Evolutionary conservation across 495 filamentous ascomycete species (phyloP).

Genomic region (Penicillium daleae): DNA sequence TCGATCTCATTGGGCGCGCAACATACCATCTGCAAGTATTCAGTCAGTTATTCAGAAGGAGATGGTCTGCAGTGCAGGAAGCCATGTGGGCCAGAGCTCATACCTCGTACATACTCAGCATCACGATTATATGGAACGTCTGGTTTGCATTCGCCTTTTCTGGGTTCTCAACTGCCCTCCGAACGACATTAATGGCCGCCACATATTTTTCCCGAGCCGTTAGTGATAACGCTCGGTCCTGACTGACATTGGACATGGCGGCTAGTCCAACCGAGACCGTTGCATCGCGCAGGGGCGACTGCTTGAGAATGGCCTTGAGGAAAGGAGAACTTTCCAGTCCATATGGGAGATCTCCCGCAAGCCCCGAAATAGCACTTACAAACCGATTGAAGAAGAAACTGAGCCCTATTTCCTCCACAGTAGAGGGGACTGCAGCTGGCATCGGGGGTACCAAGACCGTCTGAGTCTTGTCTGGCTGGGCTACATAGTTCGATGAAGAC

Average conservation of each 20-base stretch:
- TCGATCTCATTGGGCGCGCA: slow-evolving; percentile 21
- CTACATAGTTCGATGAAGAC: slow-evolving; percentile 5
- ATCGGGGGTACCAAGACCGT: neutral
- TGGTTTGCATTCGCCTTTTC: slow-evolving; percentile 15
- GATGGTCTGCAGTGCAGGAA: neutral
- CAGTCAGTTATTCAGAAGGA: neutral
- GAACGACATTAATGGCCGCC: slow-evolving; percentile 20
- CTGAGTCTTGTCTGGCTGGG: neutral
- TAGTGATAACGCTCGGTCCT: slow-evolving; percentile 20
- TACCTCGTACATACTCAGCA: slow-evolving; percentile 34
- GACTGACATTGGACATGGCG: slow-evolving; percentile 31
- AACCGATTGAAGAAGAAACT: slow-evolving; percentile 28
- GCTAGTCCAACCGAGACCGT: slow-evolving; percentile 31
- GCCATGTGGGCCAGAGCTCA: neutral
- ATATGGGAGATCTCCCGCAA: neutral
- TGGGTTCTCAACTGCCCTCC: slow-evolving; percentile 24
- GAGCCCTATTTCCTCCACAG: slow-evolving; percentile 25
- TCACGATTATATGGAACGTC: slow-evolving; percentile 23
- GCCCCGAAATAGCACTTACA: slow-evolving; percentile 9
- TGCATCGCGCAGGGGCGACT: slow-evolving; percentile 24
- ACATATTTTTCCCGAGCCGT: slow-evolving; percentile 31
- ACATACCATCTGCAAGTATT: slow-evolving; percentile 27
- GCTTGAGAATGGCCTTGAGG: slow-evolving; percentile 4
- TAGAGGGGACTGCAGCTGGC: slow-evolving; percentile 12
- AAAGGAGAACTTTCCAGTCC: slow-evolving; percentile 6